These are phyloP conservation scores for Yarrowia sp. DNA, from an alignment of 805 yeast genomes.

Conservation along the genomic window DNA sequence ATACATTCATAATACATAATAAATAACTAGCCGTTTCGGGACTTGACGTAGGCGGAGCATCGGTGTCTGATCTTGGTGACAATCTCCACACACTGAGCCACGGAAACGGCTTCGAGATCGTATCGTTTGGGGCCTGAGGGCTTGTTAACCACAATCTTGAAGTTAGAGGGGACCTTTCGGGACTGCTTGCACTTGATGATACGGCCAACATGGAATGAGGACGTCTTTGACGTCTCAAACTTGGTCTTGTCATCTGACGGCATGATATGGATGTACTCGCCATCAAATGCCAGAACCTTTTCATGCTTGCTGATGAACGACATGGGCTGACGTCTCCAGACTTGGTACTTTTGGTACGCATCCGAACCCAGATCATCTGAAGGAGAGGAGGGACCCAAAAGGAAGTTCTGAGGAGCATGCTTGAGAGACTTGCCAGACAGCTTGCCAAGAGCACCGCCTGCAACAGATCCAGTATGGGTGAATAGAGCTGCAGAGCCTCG, in stretches of 20 bases:
- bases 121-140: constrained; percentile 77
- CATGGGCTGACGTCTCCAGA: constrained; percentile 88
- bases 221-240: constrained; percentile 78
- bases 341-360: constrained; percentile 82
- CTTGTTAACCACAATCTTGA: constrained; percentile 79
- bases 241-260: constrained; percentile 82
- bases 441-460: constrained; percentile 22
- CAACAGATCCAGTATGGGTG: constrained; percentile 33
- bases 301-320: constrained; percentile 82
- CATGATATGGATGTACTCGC: constrained; percentile 88
- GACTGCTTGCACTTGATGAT: constrained; percentile 78
- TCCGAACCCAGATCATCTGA: constrained; percentile 49
- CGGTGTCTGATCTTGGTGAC: constrained; percentile 64
- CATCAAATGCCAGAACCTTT: constrained; percentile 85
- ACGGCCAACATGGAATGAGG: constrained; percentile 84
- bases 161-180: constrained; percentile 73
- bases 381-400: constrained; percentile 23
- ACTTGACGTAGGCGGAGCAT: constrained; percentile 25
- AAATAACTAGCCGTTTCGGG: constrained; percentile 11
- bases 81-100: constrained; percentile 71
- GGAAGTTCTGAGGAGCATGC: constrained; percentile 4
- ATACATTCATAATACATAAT: constrained; percentile 19
- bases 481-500: constrained; percentile 40
- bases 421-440: constrained; percentile 29
- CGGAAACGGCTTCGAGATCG: constrained; percentile 77